phyloP scores from a whole-genome alignment of 768 basidiomycete species.

The Auriscalpium orientale region DNA sequence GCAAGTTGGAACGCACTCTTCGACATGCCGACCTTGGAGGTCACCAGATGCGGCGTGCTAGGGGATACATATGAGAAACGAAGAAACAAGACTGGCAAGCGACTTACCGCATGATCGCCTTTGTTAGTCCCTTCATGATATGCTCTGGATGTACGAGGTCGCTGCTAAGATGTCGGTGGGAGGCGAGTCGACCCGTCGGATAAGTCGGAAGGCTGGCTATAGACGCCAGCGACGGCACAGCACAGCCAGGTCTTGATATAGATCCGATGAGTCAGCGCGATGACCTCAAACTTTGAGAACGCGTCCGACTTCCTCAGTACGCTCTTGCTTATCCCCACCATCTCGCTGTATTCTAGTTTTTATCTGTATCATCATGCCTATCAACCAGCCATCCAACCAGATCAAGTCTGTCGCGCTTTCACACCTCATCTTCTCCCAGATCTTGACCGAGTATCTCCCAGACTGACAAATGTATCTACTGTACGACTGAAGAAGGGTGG shows the following conservation, averaged over 20 bases:
- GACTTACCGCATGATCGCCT: conserved; percentile 65
- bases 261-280: too few relatives aligned
- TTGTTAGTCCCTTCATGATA: conserved; percentile 69
- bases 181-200: too few relatives aligned
- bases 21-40: conserved; percentile 80
- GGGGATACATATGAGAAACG: conserved; percentile 1
- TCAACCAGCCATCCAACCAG: conserved; percentile 84
- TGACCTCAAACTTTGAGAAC: too few relatives aligned
- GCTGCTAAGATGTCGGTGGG: too few relatives aligned
- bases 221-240: too few relatives aligned
- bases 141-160: background rate
- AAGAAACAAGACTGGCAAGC: background rate
- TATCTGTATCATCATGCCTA: conserved; percentile 30
- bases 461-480: conserved; percentile 94
- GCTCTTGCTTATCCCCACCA: background rate
- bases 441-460: conserved; percentile 24
- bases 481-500: conserved; percentile 96
- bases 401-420: conserved; percentile 53
- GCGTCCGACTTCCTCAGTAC: too few relatives aligned
- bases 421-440: conserved; percentile 6
- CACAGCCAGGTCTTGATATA: too few relatives aligned
- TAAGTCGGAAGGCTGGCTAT: too few relatives aligned
- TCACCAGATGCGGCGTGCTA: conserved; percentile 88
- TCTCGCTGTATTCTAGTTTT: background rate
- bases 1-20: conserved; percentile 53